Conservation (phyloP, 306 rosid genomes). For the Morella rubra region DNA sequence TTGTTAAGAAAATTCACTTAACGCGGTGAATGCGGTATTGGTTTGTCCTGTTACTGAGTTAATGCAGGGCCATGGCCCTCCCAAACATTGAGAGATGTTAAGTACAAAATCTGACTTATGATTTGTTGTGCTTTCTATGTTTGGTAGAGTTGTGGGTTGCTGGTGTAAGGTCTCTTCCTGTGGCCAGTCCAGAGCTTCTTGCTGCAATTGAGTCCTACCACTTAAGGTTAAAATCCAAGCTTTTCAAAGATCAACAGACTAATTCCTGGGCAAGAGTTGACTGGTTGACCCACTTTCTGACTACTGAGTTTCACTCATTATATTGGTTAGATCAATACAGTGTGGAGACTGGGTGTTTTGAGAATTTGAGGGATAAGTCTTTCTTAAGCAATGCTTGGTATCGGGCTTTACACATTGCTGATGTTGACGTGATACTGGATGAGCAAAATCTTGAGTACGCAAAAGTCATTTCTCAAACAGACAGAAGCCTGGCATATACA, state of each 20-base stretch:
- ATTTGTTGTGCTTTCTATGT: conserved; percentile 29
- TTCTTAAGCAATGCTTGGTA: conserved; percentile 64
- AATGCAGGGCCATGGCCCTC: conserved; percentile 1
- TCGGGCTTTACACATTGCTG: conserved; percentile 60
- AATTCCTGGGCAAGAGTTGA: conserved; percentile 64
- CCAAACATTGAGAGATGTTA: conserved; percentile 6
- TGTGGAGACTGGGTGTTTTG: conserved; percentile 57
- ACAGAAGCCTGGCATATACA: conserved; percentile 57
- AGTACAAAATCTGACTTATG: conserved; percentile 15
- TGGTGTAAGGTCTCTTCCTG: conserved; percentile 59
- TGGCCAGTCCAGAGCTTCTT: conserved; percentile 57
- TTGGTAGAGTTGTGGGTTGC: conserved; percentile 62
- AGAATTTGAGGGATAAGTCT: conserved; percentile 47
- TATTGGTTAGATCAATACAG: conserved; percentile 76
- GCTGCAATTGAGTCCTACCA: conserved; percentile 77
- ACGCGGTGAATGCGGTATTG: background rate
- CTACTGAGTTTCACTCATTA: conserved; percentile 62
- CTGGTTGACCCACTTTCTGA: conserved; percentile 65
- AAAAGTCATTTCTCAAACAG: conserved; percentile 64
- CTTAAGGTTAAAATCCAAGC: conserved; percentile 57
- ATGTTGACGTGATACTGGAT: conserved; percentile 63
- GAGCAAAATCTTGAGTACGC: conserved; percentile 64
- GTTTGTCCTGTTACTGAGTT: background rate
- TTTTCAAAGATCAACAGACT: conserved; percentile 48
- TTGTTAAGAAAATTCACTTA: background rate